These are phyloP conservation scores for Microbotryum violaceum DNA, from an alignment of 1,284 basidiomycete species.

Conservation along the genomic window DNA sequence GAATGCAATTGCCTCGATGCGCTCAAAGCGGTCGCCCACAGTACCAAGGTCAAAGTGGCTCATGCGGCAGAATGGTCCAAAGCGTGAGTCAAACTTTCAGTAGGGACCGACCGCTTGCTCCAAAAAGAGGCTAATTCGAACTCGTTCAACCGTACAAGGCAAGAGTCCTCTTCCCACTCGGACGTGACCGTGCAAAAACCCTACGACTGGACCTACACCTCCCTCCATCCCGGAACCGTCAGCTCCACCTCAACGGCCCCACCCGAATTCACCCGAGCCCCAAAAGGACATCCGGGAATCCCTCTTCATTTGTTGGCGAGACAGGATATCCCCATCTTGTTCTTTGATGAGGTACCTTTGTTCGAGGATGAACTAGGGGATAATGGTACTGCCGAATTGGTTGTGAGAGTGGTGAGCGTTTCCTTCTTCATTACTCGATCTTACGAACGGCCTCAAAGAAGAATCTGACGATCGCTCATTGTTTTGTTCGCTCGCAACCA, in stretches of 20 bases:
- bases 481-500: too few species aligned
- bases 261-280: constrained; percentile 44
- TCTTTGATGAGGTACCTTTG: constrained; percentile 84
- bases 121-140: too few species aligned
- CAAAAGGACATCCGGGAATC: constrained; percentile 46
- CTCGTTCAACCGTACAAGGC: too few species aligned
- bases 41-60: constrained; percentile 81
- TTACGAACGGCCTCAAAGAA: neutral
- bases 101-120: too few species aligned
- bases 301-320: constrained; percentile 75
- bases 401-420: constrained; percentile 80
- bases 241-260: constrained; percentile 13
- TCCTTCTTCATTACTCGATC: constrained; percentile 20
- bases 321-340: constrained; percentile 78
- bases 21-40: constrained; percentile 60
- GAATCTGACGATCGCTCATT: too few species aligned
- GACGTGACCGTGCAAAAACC: constrained; percentile 49
- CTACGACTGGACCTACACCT: constrained; percentile 98
- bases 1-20: constrained; percentile 54
- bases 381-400: constrained; percentile 73
- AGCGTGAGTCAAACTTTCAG: constrained; percentile 49
- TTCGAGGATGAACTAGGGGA: constrained; percentile 94
- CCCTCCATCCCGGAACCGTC: constrained; percentile 65
- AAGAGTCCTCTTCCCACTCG: constrained; percentile 44
- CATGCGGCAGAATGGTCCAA: constrained; percentile 91